phyloP scores from a whole-genome alignment of 176 grass and related monocot genomes.

The Eleusine indica region DNA sequence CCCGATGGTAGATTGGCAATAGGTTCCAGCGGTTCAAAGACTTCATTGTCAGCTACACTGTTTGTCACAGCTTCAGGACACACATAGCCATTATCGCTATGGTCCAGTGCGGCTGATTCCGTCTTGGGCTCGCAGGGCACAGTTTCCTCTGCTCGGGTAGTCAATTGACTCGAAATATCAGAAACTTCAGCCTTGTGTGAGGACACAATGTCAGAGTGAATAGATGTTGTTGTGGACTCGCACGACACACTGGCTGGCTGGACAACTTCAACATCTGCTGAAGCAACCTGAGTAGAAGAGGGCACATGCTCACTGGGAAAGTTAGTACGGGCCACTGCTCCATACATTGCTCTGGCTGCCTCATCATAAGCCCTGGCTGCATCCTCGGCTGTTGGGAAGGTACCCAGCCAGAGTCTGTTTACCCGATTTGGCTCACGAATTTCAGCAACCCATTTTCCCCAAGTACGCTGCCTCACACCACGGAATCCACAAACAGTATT shows the following conservation, averaged over 20 bases:
- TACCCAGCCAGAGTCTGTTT: slow-evolving; percentile 86
- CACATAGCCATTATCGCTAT: background rate
- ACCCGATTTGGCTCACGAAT: slow-evolving; percentile 76
- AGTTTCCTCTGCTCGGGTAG: background rate
- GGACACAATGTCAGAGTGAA: slow-evolving; percentile 18
- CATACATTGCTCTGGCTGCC: slow-evolving; percentile 92
- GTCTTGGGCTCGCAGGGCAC: background rate
- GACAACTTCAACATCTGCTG: slow-evolving; percentile 1
- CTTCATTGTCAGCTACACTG: slow-evolving; percentile 24
- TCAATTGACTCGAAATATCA: slow-evolving; percentile 13
- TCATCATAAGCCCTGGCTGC: slow-evolving; percentile 86
- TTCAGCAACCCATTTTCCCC: slow-evolving; percentile 98
- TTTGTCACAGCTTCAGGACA: background rate
- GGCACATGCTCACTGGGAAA: slow-evolving; percentile 22
- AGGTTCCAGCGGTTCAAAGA: slow-evolving; percentile 56
- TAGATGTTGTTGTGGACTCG: slow-evolving; percentile 51
- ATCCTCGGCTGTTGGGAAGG: slow-evolving; percentile 61
- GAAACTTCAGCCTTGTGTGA: slow-evolving; percentile 1
- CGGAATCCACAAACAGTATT: slow-evolving; percentile 67
- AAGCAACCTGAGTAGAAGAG: background rate
- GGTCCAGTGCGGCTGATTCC: background rate
- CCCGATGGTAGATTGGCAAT: slow-evolving; percentile 37
- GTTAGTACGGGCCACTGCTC: slow-evolving; percentile 61
- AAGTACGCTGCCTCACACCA: slow-evolving; percentile 86
- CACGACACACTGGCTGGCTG: slow-evolving; percentile 28